Percentiles rank a stretch among this genome's conserved stretches.
phyloP scores from a whole-genome alignment of 179 eudicot species.

The Beta lomatogona region DNA sequence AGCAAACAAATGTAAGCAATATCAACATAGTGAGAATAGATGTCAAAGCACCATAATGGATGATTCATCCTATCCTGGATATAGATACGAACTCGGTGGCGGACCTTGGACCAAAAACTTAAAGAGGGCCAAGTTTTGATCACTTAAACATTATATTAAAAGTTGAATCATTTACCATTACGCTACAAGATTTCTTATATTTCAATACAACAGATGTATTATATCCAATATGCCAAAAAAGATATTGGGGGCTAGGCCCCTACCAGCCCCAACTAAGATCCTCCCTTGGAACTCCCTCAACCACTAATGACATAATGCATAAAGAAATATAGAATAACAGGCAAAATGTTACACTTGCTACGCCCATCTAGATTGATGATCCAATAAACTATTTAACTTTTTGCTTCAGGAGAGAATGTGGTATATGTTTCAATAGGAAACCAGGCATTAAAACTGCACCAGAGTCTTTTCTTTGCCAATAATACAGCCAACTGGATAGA shows the following conservation, averaged over 20 bases:
- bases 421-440: neutral
- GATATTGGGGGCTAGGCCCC: too few species aligned
- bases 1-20: neutral
- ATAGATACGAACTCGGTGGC: neutral
- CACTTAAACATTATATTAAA: too few species aligned
- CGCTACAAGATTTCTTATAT: too few species aligned
- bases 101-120: neutral
- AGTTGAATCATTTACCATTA: too few species aligned
- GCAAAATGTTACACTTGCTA: neutral
- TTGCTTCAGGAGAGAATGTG: neutral
- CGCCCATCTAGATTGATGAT: neutral
- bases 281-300: too few species aligned
- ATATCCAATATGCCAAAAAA: too few species aligned
- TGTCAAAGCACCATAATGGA: neutral
- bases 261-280: too few species aligned
- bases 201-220: too few species aligned
- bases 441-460: neutral
- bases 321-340: neutral
- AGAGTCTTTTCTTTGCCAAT: neutral
- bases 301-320: neutral
- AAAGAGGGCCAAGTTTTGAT: too few species aligned
- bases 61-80: neutral
- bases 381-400: neutral
- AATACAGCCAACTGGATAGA: neutral
- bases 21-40: conserved; percentile 7